Base-by-base conservation (phyloP, 2,329 filamentous ascomycete genomes). In the Amesomyces nigricolor region DNA sequence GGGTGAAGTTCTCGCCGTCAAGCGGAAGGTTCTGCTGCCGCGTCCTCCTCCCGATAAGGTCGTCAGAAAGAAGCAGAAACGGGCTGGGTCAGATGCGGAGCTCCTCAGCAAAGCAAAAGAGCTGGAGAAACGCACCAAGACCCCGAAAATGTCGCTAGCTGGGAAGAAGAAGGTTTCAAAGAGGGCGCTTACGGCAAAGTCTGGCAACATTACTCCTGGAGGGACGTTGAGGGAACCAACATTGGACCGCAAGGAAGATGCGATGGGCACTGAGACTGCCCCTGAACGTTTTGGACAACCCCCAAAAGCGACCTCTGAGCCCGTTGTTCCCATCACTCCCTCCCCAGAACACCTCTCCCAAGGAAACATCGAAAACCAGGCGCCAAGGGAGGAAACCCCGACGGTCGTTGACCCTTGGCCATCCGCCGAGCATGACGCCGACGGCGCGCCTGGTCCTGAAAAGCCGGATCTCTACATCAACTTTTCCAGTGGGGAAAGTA, bases 401-500 rank as follows among this genome's bases (percentile, higher is more conserved):
- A 30, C 13, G 5, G 29, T 13, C 14, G 10, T 32, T 11, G 14
- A 37, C 11, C 13, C 26, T 14, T 39, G 3, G 9, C 47, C 32
- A 16, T 11, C 47, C 22, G 17, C n/a, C 9, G 4, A 29, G 10
- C 40, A 14, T 8, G 17, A 16, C 13, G 29, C 26, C 7, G 40
- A 26, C 9, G 11, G 40, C 16, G 19, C 45, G 4, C 43, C 22
- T 26, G 14, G 39, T 10, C 45, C 16, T 35, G 46, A 19, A 5
- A 37, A 57, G 4, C 30, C 46, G 0, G 53, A 59, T 26, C 16
- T 58, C 19, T 61, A 58, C 42, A 26, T 59, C 47, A 51, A 55
- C 29, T 4, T 47, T 16, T 63, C 58, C 14, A 19, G 10, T 9
- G 43, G 44, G 2, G 47, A 51, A 17, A 16, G 38, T 7, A 61